phyloP scores from a whole-genome alignment of 176 grass and related monocot species.

The Saccharum spontaneum region DNA sequence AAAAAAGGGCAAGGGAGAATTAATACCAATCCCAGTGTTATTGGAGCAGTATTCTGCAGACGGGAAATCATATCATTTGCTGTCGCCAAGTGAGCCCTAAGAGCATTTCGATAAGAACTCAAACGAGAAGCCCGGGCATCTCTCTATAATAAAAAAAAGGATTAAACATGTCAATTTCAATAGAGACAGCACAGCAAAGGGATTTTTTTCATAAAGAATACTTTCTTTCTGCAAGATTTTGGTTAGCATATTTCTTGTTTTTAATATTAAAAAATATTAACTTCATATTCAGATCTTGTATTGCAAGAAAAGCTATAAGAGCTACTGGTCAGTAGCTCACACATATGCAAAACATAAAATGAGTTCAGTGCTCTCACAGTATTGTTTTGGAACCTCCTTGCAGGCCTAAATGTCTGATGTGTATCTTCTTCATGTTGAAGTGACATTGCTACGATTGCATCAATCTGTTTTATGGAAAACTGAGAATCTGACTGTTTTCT shows the following conservation, averaged over 20 bases:
- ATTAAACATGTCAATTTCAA: slow-evolving; percentile 26
- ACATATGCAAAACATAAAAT: slow-evolving; percentile 6
- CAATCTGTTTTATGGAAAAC: slow-evolving; percentile 61
- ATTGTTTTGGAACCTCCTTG: slow-evolving; percentile 37
- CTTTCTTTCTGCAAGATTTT: slow-evolving; percentile 18
- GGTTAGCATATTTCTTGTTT: background rate
- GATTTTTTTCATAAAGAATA: slow-evolving; percentile 1
- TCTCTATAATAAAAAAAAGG: slow-evolving; percentile 43
- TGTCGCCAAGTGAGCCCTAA: slow-evolving; percentile 21
- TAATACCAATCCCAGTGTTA: slow-evolving; percentile 39
- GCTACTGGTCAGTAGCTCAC: background rate
- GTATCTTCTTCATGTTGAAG: slow-evolving; percentile 72
- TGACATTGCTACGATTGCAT: slow-evolving; percentile 77
- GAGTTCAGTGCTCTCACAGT: slow-evolving; percentile 40
- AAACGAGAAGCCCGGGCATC: slow-evolving; percentile 23
- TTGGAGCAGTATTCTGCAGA: background rate
- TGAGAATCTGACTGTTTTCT: background rate
- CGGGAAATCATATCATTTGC: slow-evolving; percentile 21
- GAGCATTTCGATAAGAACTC: slow-evolving; percentile 21
- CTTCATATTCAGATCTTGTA: slow-evolving; percentile 20
- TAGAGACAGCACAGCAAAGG: slow-evolving; percentile 11
- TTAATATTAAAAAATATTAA: background rate
- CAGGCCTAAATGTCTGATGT: slow-evolving; percentile 33
- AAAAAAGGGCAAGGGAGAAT: slow-evolving; percentile 1
- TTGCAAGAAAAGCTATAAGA: slow-evolving; percentile 22